Evolutionary conservation across 169 alveolate species (phyloP).

Genomic region (Cyclospora cayetanensis): DNA sequence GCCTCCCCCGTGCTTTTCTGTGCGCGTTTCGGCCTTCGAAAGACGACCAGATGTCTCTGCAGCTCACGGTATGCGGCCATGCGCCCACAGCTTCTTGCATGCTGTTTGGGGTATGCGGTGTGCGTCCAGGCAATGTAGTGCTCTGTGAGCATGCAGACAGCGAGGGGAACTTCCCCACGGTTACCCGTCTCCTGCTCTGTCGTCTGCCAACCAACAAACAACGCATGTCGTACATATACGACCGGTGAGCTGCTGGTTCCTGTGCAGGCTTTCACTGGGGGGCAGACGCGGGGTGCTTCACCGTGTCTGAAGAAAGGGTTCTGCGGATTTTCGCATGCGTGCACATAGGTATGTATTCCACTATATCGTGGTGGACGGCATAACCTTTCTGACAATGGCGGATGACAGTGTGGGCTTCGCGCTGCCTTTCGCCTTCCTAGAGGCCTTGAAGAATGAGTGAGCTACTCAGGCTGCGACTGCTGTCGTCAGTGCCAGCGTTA

Average conservation of each 20-base stretch:
- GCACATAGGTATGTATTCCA: constrained; percentile 46
- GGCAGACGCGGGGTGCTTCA: background rate
- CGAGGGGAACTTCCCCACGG: constrained; percentile 71
- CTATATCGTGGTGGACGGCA: constrained; percentile 31
- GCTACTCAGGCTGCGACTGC: constrained; percentile 31
- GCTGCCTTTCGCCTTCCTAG: constrained; percentile 64
- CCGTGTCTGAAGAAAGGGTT: background rate
- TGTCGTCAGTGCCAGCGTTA: background rate
- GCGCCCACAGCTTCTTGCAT: background rate
- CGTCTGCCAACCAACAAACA: constrained; percentile 55
- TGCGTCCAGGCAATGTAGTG: constrained; percentile 57
- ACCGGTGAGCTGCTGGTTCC: constrained; percentile 32
- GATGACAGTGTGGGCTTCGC: constrained; percentile 66
- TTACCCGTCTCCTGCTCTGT: constrained; percentile 65
- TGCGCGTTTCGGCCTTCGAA: no score
- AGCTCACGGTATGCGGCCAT: no score
- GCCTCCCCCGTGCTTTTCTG: no score
- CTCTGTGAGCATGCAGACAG: constrained; percentile 68
- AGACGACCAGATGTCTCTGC: no score
- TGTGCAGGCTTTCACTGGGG: background rate
- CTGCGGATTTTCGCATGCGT: background rate
- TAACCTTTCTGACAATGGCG: constrained; percentile 66
- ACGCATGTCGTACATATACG: constrained; percentile 65
- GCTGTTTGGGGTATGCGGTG: background rate
- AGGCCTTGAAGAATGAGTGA: constrained; percentile 40